Percentiles rank a stretch among this genome's conserved stretches.
Conservation (phyloP, 1,284 basidiomycete genomes). For the Takashimella koratensis region DNA sequence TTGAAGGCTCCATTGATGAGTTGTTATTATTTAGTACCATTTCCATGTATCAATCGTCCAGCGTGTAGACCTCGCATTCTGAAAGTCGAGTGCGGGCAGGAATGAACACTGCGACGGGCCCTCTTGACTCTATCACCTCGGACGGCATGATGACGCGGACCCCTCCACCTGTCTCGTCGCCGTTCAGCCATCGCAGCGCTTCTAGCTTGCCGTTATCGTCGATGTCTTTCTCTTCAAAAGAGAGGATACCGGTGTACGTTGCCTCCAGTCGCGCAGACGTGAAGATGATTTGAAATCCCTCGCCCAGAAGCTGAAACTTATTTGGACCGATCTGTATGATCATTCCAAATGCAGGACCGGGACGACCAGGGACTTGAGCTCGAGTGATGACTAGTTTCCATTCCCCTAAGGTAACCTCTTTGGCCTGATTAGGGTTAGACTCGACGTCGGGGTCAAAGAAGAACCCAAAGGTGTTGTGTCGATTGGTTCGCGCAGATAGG, state of each 20-base stretch:
- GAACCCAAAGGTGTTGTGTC: conserved; percentile 6
- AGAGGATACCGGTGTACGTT: conserved; percentile 5
- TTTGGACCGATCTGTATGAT: conserved; percentile 4
- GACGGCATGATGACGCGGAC: neutral
- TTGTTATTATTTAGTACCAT: no score
- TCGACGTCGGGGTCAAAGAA: conserved; percentile 11
- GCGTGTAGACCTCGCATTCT: neutral
- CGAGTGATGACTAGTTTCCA: conserved; percentile 10
- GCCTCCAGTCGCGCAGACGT: conserved; percentile 1
- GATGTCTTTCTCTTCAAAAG: conserved; percentile 37
- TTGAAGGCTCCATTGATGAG: no score
- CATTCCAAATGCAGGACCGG: conserved; percentile 8
- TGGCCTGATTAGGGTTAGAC: neutral
- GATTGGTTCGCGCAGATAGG: conserved; percentile 1
- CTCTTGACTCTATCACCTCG: neutral
- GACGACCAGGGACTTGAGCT: conserved; percentile 5
- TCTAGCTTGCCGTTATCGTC: conserved; percentile 1
- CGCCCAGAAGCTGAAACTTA: conserved; percentile 12
- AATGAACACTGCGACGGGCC: neutral
- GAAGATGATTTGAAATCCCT: conserved; percentile 10
- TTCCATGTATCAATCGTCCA: no score
- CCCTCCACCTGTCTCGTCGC: conserved; percentile 3
- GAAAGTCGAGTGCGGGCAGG: neutral
- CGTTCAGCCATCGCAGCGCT: conserved; percentile 6
- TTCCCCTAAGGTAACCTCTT: conserved; percentile 1